Conservation (phyloP, 257 asterid genomes). For the Salvia miltiorrhiza region DNA sequence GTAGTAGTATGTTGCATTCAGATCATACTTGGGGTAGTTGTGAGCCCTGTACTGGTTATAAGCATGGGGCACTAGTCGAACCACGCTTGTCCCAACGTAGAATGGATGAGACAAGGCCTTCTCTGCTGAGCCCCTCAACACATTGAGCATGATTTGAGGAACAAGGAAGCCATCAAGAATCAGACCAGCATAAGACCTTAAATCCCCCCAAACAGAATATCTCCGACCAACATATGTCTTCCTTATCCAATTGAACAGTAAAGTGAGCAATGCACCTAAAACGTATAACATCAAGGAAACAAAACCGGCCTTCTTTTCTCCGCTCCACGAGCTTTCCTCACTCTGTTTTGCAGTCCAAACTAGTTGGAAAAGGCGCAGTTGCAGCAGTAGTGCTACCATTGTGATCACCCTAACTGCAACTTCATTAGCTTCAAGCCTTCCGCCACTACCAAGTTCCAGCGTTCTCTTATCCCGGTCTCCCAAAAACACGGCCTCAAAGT, state of each 20-base stretch:
- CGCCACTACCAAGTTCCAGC: slow-evolving; percentile 19
- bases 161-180: slow-evolving; percentile 68
- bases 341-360: slow-evolving; percentile 43
- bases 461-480: slow-evolving; percentile 21
- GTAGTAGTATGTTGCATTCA: slow-evolving; percentile 46
- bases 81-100: slow-evolving; percentile 54
- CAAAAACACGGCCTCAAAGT: slow-evolving; percentile 50
- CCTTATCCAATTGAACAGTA: slow-evolving; percentile 35
- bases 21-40: slow-evolving; percentile 17
- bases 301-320: slow-evolving; percentile 32
- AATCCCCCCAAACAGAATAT: slow-evolving; percentile 38
- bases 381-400: slow-evolving; percentile 54
- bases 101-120: slow-evolving; percentile 44
- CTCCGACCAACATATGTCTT: neutral
- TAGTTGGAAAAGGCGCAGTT: slow-evolving; percentile 49
- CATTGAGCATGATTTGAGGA: slow-evolving; percentile 63
- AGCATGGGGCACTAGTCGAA: slow-evolving; percentile 61
- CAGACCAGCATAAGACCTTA: slow-evolving; percentile 66
- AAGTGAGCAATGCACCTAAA: slow-evolving; percentile 39
- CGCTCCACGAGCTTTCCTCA: slow-evolving; percentile 19
- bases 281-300: slow-evolving; percentile 32
- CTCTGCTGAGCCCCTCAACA: slow-evolving; percentile 36
- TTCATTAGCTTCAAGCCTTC: slow-evolving; percentile 62
- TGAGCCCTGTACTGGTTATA: slow-evolving; percentile 61
- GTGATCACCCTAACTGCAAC: slow-evolving; percentile 51